Conservation (phyloP, 1,284 basidiomycete species). For the Gomphus bonarii region DNA sequence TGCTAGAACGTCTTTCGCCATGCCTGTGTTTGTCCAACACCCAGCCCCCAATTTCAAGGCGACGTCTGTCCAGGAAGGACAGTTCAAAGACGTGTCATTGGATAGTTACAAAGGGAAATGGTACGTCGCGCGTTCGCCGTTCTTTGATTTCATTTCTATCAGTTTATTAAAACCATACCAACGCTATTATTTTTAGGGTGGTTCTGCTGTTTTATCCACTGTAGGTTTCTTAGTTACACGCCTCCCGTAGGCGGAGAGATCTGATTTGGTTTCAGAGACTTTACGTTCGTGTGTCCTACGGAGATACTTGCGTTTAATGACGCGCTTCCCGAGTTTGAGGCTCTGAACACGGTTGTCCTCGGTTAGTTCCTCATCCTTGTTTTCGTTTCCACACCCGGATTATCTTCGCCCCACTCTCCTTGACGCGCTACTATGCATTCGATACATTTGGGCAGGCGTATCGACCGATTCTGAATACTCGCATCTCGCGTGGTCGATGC, state of each 20-base stretch:
- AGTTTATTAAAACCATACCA: not conserved
- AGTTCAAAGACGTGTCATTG: conserved; percentile 68
- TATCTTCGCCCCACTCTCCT: too few species aligned
- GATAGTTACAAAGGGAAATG: conserved; percentile 67
- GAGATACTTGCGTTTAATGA: conserved; percentile 92
- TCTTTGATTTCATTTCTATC: not conserved
- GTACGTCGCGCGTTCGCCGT: conserved; percentile 28
- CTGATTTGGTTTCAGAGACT: conserved; percentile 37
- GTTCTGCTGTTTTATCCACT: conserved; percentile 77
- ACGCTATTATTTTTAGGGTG: conserved; percentile 37
- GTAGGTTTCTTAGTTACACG: conserved; percentile 24
- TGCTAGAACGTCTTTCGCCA: conserved; percentile 18
- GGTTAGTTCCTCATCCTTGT: conserved; percentile 31
- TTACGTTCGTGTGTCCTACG: conserved; percentile 85
- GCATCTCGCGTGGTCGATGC: conserved; percentile 80
- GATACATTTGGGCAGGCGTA: conserved; percentile 30
- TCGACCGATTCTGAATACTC: conserved; percentile 87
- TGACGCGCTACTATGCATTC: too few species aligned
- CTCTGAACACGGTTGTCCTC: conserved; percentile 65
- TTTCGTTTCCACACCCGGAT: not conserved
- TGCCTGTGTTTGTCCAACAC: conserved; percentile 67
- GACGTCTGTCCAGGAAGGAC: conserved; percentile 63
- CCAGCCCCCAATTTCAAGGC: conserved; percentile 73
- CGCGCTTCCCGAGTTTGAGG: conserved; percentile 63
- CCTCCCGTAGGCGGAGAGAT: not conserved